Evolutionary conservation across 148 eudicot genomes (phyloP), one percentile per base, ranked within the genome.

Genomic region (Rhododendron vialii): DNA sequence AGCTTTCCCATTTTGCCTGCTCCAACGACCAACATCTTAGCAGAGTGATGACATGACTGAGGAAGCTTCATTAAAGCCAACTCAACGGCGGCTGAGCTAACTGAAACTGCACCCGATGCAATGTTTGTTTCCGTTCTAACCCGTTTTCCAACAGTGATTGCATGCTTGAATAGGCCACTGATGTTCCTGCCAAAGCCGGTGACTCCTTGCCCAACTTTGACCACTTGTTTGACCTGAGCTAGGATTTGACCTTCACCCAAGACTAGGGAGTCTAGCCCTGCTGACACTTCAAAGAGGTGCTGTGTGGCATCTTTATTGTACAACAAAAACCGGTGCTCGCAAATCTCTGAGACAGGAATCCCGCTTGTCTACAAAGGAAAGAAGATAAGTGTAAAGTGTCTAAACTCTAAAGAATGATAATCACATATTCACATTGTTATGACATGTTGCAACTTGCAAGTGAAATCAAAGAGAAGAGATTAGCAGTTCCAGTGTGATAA

Each of bases 1-100:
- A 96, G 96, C 88, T 96, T 96, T 53, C 99, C 99, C 99, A 96
- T 96, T 80, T 96, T 96, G 30, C 99, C 99, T 36, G 99, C 99
- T 84, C 99, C 99, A 80, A 96, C 85, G 3, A 95, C 93, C 86
- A 96, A 75, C 95, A 95, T 92, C 89, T 94, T 94, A 10, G 99
- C 93, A 53, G 90, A 86, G 30, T 89, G 53, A 80, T 95, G 94
- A 83, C 91, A 92, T 45, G 94, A 75, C 85, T 87, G 92, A 0
- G 99, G 99, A 83, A 96, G 94, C 89, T 96, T 96, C 96, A 95
- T 94, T 47, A 96, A 78, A 75, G 99, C 99, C 88, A 96, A 83
- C 87, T 96, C 99, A 17, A 96, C 99, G 43, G 99, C 96, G 77
- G 99, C 99, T 22, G 99, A 96, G 89, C 99, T 96, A 61, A 96